Evolutionary conservation across 768 basidiomycete species (phyloP).

Genomic region (Russula olivacea): DNA sequence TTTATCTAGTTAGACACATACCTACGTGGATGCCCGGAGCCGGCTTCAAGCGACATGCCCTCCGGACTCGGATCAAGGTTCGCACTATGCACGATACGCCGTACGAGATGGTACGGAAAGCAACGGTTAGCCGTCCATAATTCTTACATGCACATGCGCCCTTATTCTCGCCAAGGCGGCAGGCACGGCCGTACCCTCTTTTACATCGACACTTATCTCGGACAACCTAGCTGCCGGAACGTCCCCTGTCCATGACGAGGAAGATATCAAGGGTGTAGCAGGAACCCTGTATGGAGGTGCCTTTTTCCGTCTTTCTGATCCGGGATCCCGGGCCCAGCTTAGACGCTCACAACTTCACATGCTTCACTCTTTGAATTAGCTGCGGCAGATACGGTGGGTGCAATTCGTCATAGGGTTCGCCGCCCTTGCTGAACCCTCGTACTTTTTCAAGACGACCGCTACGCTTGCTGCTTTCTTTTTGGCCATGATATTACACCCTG

Average conservation of each 20-base stretch:
- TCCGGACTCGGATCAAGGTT: constrained; percentile 23
- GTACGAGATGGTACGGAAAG: constrained; percentile 23
- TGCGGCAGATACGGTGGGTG: constrained; percentile 24
- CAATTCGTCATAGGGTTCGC: not conserved
- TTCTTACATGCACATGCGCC: not conserved
- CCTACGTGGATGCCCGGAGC: constrained; percentile 27
- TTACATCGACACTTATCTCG: constrained; percentile 22
- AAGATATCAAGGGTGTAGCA: constrained; percentile 25
- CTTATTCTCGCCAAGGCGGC: constrained; percentile 17
- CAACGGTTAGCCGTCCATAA: constrained; percentile 8
- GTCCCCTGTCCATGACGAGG: constrained; percentile 15
- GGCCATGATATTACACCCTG: constrained; percentile 26
- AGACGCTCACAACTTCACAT: constrained; percentile 22
- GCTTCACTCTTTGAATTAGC: constrained; percentile 14
- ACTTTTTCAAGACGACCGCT: constrained; percentile 20
- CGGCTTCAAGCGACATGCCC: constrained; percentile 24
- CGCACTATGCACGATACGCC: constrained; percentile 23
- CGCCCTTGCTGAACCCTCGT: not conserved
- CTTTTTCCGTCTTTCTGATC: too few species aligned
- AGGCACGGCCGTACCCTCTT: constrained; percentile 24
- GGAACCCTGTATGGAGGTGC: constrained; percentile 24
- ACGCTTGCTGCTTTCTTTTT: constrained; percentile 23
- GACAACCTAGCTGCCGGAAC: constrained; percentile 15
- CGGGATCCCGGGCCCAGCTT: not conserved
- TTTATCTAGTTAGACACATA: constrained; percentile 17